These are phyloP conservation scores for Chytriomyces sp. DNA, from an alignment of 192 early-diverging fungal species.

Conservation along the genomic window DNA sequence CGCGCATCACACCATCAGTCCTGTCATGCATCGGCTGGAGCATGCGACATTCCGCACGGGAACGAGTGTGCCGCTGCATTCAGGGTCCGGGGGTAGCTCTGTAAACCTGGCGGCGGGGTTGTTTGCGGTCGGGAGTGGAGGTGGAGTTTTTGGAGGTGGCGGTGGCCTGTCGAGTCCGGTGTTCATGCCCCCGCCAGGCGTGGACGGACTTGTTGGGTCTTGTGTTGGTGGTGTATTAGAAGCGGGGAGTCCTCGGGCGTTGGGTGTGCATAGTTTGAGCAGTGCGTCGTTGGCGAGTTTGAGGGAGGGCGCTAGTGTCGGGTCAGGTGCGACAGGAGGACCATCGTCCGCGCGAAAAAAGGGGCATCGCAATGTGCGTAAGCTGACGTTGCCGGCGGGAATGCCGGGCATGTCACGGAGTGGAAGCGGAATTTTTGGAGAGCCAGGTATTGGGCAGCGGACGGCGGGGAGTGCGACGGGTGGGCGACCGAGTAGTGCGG, in stretches of 20 bases:
- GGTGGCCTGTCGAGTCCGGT: too few relatives aligned
- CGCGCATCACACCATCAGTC: slow-evolving; percentile 86
- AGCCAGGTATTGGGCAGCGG: not conserved
- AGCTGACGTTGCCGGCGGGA: slow-evolving; percentile 11
- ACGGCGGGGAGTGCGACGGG: not conserved
- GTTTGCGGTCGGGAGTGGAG: too few relatives aligned
- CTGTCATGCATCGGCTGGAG: slow-evolving; percentile 75
- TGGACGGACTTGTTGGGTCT: too few relatives aligned
- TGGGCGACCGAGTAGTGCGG: not conserved
- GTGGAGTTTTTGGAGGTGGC: too few relatives aligned
- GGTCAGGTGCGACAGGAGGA: too few relatives aligned
- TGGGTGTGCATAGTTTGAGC: too few relatives aligned
- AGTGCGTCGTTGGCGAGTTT: too few relatives aligned
- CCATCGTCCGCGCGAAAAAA: not conserved
- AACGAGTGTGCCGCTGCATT: not conserved
- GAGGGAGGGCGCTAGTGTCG: too few relatives aligned
- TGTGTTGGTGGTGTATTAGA: too few relatives aligned
- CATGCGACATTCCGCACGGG: slow-evolving; percentile 74
- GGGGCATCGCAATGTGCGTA: slow-evolving; percentile 9
- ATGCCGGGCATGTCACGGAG: slow-evolving; percentile 15
- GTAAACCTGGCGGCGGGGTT: too few relatives aligned
- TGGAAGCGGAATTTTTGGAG: slow-evolving; percentile 5
- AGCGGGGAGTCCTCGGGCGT: too few relatives aligned
- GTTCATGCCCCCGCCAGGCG: too few relatives aligned
- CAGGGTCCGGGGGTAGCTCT: not conserved